These are phyloP conservation scores for Cytospora piceicola DNA, from an alignment of 2,329 filamentous ascomycete species.

Conservation along the genomic window DNA sequence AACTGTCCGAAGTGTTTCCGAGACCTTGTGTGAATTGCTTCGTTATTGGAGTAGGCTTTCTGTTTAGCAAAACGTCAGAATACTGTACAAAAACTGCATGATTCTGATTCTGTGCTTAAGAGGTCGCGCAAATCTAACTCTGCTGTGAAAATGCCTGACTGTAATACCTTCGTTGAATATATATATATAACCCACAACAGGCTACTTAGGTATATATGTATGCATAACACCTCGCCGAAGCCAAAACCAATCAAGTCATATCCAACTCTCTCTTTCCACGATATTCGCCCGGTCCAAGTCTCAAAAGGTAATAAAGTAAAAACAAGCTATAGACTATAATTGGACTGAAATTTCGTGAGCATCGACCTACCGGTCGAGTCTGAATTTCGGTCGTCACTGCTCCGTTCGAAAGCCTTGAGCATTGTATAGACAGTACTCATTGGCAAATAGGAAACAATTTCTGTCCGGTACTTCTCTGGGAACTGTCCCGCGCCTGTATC, in stretches of 20 bases:
- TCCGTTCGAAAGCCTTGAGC: slow-evolving; percentile 19
- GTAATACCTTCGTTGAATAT: too few species aligned
- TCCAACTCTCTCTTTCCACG: neutral
- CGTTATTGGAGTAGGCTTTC: too few species aligned
- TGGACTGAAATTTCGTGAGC: slow-evolving; percentile 6
- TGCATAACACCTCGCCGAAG: neutral
- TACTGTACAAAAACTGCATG: too few species aligned
- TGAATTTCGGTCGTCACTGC: slow-evolving; percentile 4
- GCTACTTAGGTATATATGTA: neutral
- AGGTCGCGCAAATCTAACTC: too few species aligned
- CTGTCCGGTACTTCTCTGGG: neutral
- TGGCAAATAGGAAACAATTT: slow-evolving; percentile 5
- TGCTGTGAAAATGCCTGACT: neutral
- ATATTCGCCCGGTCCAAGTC: neutral
- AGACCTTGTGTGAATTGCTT: too few species aligned
- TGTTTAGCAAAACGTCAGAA: too few species aligned
- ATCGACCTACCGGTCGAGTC: slow-evolving; percentile 8
- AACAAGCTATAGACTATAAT: neutral
- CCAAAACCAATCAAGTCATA: too few species aligned
- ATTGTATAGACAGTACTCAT: slow-evolving; percentile 20
- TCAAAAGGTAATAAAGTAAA: too few species aligned
- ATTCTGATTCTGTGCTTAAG: too few species aligned
- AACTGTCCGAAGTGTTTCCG: too few species aligned
- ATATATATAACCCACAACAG: neutral
- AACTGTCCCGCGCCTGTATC: slow-evolving; percentile 13